Base-by-base conservation (phyloP, 163 green algal genomes). In the Chlamydomonas reinhardtii region DNA sequence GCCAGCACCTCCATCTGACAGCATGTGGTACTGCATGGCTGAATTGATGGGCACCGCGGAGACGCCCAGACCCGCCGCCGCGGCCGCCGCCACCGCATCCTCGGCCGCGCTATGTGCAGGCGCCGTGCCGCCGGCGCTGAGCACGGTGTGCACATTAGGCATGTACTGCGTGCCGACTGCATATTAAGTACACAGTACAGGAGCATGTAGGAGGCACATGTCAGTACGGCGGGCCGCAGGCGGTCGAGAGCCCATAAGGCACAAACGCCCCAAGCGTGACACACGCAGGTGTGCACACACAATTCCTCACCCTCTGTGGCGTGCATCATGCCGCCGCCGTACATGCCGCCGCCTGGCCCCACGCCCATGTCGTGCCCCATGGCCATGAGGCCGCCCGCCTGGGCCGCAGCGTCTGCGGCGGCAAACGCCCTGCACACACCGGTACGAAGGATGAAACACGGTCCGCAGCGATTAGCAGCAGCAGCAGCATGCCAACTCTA, bases 81-180 rank as follows among this genome's bases (percentile, higher is more conserved):
- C 61, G 2, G 72, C 72, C n/a, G 71, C 82, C 22, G 71, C 72
- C 9, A 82, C 82, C 20, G 66, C 72, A 5, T 74, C 72, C 69
- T 43, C 72, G 5, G 39, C 72, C 8, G 61, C 82, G 37, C 8
- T 22, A 61, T 87, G 82, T 37, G 71, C 82, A 2, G 82, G 61
- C 32, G 82, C 82, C 11, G 68, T n/a, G 0, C 34, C 66, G 25
- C 59, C 72, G 15, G 61, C 16, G 12, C 8, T 31, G 27, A 79
- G 66, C 72, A 87, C 61, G 11, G 73, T 79, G 72, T 82, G 65
- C 12, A 61, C 31, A 37, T 81, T 68, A n/a, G 82, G 82, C 82
- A 87, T 19, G 61, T 87, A 87, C 72, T 81, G 79, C 31, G 79
- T 85, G 48, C 68, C 79, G 25, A 77, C 79, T 85, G 79, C 65